Evolutionary conservation across 2,329 filamentous ascomycete genomes (phyloP).

Genomic region (Capronia epimyces): DNA sequence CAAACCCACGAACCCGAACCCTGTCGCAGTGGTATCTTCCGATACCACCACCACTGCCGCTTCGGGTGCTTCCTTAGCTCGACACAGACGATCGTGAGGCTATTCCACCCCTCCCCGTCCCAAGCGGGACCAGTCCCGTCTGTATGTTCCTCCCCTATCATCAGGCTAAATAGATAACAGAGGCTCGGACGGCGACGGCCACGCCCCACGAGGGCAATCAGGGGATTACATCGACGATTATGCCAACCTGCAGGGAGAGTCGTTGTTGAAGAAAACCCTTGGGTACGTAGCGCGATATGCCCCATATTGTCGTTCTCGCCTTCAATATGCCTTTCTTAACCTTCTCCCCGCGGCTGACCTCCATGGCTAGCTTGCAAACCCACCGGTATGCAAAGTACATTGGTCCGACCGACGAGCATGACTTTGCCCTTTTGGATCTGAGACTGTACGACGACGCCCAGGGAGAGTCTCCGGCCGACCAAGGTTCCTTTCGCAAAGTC

Average conservation of each 20-base stretch:
- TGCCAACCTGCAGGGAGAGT: conserved; percentile 24
- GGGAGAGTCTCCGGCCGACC: conserved; percentile 25
- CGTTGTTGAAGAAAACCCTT: conserved; percentile 27
- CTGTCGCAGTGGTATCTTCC: conserved; percentile 2
- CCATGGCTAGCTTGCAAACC: conserved; percentile 28
- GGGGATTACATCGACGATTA: conserved; percentile 24
- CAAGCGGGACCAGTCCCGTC: not conserved
- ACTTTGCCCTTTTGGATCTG: conserved; percentile 28
- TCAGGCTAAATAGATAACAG: conserved; percentile 26
- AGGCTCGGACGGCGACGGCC: conserved; percentile 23
- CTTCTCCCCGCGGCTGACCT: conserved; percentile 16
- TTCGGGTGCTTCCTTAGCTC: conserved; percentile 19
- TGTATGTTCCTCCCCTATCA: conserved; percentile 17
- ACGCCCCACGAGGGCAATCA: conserved; percentile 24
- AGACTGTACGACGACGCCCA: conserved; percentile 28
- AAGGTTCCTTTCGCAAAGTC: conserved; percentile 29
- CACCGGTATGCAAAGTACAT: conserved; percentile 30
- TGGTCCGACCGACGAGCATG: conserved; percentile 30
- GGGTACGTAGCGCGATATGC: conserved; percentile 19
- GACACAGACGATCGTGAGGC: conserved; percentile 24
- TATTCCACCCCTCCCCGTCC: conserved; percentile 16
- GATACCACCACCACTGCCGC: conserved; percentile 11
- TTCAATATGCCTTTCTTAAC: conserved; percentile 18
- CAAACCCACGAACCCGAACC: conserved; percentile 19
- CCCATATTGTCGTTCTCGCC: not conserved